phyloP scores from a whole-genome alignment of 352 stramenopile species.

The Phytophthora pini region DNA sequence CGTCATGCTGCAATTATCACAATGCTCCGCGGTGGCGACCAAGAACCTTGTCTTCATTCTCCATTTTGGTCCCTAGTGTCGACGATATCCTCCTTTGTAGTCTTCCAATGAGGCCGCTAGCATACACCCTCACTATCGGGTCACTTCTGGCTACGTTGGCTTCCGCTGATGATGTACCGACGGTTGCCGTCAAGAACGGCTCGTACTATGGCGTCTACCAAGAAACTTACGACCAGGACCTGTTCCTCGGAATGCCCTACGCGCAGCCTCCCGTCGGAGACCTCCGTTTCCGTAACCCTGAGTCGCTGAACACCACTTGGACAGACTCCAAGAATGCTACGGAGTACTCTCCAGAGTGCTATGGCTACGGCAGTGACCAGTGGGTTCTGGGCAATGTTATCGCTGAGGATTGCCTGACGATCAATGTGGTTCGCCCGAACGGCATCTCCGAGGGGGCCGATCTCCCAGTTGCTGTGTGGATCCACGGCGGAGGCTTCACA shows the following conservation, averaged over 20 bases:
- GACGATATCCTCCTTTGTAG: no score
- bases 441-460: slow-evolving; percentile 16
- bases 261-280: slow-evolving; percentile 33
- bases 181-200: slow-evolving; percentile 27
- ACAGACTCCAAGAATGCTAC: slow-evolving; percentile 31
- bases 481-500: slow-evolving; percentile 30
- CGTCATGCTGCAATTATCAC: no score
- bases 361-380: slow-evolving; percentile 34
- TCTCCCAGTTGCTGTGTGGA: slow-evolving; percentile 36
- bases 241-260: slow-evolving; percentile 43
- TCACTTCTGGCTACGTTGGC: slow-evolving; percentile 1
- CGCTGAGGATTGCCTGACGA: slow-evolving; percentile 86
- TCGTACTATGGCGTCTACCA: slow-evolving; percentile 33
- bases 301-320: slow-evolving; percentile 32
- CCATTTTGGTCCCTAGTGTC: no score
- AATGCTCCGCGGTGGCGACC: no score
- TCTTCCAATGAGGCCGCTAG: no score
- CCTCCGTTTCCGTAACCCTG: slow-evolving; percentile 33
- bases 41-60: no score
- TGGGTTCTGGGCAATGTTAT: slow-evolving; percentile 28
- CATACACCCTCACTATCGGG: no score
- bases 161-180: slow-evolving; percentile 13
- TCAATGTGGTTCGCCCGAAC: slow-evolving; percentile 77
- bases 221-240: slow-evolving; percentile 29
- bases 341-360: slow-evolving; percentile 52